These are phyloP conservation scores for Gaertneriomyces semiglobifer DNA, from an alignment of 192 early-diverging fungal genomes.

Conservation along the genomic window DNA sequence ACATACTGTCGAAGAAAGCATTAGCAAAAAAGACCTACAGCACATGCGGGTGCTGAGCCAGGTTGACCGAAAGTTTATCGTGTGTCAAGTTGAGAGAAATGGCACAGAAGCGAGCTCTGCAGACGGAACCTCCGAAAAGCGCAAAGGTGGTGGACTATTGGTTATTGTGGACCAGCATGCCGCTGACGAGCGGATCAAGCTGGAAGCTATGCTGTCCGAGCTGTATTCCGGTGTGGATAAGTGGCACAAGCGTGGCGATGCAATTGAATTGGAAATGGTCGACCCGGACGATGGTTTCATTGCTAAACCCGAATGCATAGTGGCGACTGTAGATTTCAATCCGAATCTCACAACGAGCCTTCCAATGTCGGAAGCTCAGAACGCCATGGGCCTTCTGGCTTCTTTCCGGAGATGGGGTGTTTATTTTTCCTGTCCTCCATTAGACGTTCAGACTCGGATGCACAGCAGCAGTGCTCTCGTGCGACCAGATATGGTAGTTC, in stretches of 20 bases:
- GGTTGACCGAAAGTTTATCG: constrained; percentile 67
- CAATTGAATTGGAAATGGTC: neutral
- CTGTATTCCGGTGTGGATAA: neutral
- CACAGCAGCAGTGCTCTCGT: neutral
- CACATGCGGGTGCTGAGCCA: constrained; percentile 55
- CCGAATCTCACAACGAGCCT: constrained; percentile 44
- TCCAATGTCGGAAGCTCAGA: constrained; percentile 34
- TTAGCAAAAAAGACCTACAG: constrained; percentile 44
- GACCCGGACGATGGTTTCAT: neutral
- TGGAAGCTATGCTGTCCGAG: constrained; percentile 53
- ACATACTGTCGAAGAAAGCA: constrained; percentile 13
- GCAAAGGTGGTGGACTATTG: constrained; percentile 16
- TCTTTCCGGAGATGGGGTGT: constrained; percentile 52
- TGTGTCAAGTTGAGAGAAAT: constrained; percentile 28
- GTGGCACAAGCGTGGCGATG: constrained; percentile 7
- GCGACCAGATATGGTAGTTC: constrained; percentile 6
- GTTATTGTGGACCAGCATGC: constrained; percentile 77
- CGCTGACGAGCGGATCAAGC: constrained; percentile 67
- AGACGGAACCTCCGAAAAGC: neutral
- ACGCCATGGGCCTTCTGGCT: constrained; percentile 18
- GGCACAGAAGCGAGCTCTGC: neutral
- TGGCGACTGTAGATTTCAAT: constrained; percentile 43
- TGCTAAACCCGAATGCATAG: neutral
- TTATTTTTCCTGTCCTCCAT: constrained; percentile 16
- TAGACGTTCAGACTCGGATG: neutral